Conservation (phyloP, 202 grass and related monocot genomes). For the Cymbopogon flexuosus region DNA sequence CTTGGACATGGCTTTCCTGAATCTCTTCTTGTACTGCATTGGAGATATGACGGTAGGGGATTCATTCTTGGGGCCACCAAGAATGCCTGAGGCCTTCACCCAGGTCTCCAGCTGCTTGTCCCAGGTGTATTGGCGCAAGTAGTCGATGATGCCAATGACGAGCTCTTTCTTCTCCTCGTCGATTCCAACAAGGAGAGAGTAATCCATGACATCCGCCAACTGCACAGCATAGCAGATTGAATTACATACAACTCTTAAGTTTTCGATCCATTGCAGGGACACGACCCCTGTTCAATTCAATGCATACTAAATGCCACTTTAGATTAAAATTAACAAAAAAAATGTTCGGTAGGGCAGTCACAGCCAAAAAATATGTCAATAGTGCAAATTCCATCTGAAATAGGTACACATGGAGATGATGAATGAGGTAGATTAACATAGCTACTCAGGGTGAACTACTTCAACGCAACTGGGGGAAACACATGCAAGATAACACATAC, state of each 20-base stretch:
- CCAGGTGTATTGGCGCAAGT: constrained; percentile 96
- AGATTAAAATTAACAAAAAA: background rate
- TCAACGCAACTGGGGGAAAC: background rate
- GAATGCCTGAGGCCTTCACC: constrained; percentile 84
- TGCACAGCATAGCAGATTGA: constrained; percentile 39
- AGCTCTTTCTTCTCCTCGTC: constrained; percentile 85
- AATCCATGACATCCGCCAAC: constrained; percentile 86
- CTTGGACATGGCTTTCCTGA: constrained; percentile 97
- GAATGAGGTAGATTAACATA: background rate
- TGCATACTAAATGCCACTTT: background rate
- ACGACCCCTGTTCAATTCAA: background rate
- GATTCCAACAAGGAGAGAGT: constrained; percentile 88
- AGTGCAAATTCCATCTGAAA: background rate
- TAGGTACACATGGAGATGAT: background rate
- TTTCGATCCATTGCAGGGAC: background rate
- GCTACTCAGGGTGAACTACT: background rate
- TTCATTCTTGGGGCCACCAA: constrained; percentile 81
- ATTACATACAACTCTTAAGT: constrained; percentile 17
- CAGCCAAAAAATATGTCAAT: background rate
- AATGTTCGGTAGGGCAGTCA: background rate
- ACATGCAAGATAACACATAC: background rate
- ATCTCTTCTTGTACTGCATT: constrained; percentile 87
- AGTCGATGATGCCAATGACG: constrained; percentile 91
- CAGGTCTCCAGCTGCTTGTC: constrained; percentile 96
- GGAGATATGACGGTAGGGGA: constrained; percentile 84